These are phyloP conservation scores for Silybum marianum DNA, from an alignment of 129 eudicot genomes.

Conservation along the genomic window DNA sequence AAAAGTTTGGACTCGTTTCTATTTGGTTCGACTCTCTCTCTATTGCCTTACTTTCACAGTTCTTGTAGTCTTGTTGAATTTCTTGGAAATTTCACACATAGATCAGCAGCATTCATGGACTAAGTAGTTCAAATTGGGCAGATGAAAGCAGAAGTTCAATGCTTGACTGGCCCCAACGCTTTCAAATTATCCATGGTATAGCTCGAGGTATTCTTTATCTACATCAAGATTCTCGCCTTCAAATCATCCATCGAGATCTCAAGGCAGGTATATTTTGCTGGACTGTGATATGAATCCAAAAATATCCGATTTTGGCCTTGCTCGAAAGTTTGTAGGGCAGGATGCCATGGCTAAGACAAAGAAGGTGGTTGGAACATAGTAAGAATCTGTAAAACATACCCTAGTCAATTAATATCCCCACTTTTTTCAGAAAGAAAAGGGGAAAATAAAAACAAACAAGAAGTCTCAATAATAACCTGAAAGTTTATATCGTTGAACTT, in stretches of 20 bases:
- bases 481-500: background rate
- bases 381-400: slow-evolving; percentile 1
- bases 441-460: background rate
- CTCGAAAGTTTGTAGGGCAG: slow-evolving; percentile 27
- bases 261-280: slow-evolving; percentile 23
- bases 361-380: slow-evolving; percentile 34
- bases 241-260: slow-evolving; percentile 28
- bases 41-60: background rate
- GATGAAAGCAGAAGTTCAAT: slow-evolving; percentile 18
- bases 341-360: slow-evolving; percentile 25
- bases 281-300: slow-evolving; percentile 29
- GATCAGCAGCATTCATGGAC: background rate
- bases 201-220: slow-evolving; percentile 29
- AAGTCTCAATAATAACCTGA: background rate
- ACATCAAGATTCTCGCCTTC: slow-evolving; percentile 34
- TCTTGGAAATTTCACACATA: background rate
- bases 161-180: slow-evolving; percentile 28
- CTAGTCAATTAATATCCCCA: background rate
- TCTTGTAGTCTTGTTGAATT: background rate
- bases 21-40: slow-evolving; percentile 19
- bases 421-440: too few species aligned
- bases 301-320: slow-evolving; percentile 33
- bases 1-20: slow-evolving; percentile 26
- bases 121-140: background rate
- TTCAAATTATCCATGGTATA: slow-evolving; percentile 17